Evolutionary conservation across 106 monocot species (phyloP).

Genomic region (Platanthera zijinensis): DNA sequence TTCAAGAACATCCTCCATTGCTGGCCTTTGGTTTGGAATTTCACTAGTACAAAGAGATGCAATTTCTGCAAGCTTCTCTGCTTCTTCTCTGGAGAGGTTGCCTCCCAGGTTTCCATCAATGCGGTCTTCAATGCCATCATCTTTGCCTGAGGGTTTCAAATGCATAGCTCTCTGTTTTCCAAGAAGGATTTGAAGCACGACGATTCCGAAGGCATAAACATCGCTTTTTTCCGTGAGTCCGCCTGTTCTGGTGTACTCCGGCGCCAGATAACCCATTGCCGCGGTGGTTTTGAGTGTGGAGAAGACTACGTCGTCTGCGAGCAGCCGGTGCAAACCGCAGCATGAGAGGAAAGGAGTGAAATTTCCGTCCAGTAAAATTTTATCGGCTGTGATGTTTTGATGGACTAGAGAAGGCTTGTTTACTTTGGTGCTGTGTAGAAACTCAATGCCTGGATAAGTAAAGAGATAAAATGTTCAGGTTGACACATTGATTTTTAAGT

Average conservation of each 20-base stretch:
- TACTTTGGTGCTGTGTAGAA: slow-evolving; percentile 40
- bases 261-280: slow-evolving; percentile 48
- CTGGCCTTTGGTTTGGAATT: slow-evolving; percentile 43
- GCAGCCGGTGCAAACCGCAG: slow-evolving; percentile 54
- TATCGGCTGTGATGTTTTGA: slow-evolving; percentile 60
- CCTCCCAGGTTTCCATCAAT: slow-evolving; percentile 61
- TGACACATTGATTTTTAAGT: no score
- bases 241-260: slow-evolving; percentile 43
- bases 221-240: slow-evolving; percentile 72
- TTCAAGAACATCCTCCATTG: slow-evolving; percentile 53
- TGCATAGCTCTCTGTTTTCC: slow-evolving; percentile 44
- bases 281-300: slow-evolving; percentile 67
- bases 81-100: slow-evolving; percentile 53
- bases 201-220: slow-evolving; percentile 63
- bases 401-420: slow-evolving; percentile 53
- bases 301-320: slow-evolving; percentile 67
- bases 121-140: slow-evolving; percentile 43
- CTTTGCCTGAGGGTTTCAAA: slow-evolving; percentile 24
- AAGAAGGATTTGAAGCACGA: slow-evolving; percentile 52
- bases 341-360: slow-evolving; percentile 46
- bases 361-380: slow-evolving; percentile 48
- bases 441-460: slow-evolving; percentile 44
- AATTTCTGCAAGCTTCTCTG: slow-evolving; percentile 55
- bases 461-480: neutral
- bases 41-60: slow-evolving; percentile 71